Evolutionary conservation across 345 rosid species (phyloP), one percentile per base, ranked within the genome.

Genomic region (Bretschneidera sinensis): DNA sequence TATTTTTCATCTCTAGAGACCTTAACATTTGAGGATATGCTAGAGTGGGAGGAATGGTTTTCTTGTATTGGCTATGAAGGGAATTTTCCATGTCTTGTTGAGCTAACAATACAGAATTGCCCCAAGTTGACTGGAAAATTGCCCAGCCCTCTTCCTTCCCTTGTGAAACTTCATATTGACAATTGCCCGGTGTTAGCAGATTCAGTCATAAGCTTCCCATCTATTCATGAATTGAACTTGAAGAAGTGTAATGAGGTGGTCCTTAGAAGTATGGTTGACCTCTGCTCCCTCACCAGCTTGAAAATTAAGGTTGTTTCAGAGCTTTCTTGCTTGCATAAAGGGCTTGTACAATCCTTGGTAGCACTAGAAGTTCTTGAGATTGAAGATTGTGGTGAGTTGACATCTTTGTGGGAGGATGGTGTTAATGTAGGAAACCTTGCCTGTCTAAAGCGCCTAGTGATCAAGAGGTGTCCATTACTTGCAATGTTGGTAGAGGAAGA

Each of bases 21-120:
- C n/a, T n/a, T 77, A 56, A 8, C 0, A 15, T 58, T 77, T 31
- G 48, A 31, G 17, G 34, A 49, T 8, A 73, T 77, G 78, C 18
- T 6, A 2, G 33, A 57, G 16, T 77, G 72, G 81, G 14, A 25
- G 19, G 65, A 62, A 14, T 73, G 78, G 81, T 22, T n/a, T 51
- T 21, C 69, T 49, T 21, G 15, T 16, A 53, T 4, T 17, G 52
- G 7, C 2, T 48, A 0, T 17, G 48, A 23, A 22, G n/a, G n/a
- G n/a, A n/a, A n/a, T n/a, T 77, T 77, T 34, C 72, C 64, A n/a
- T 43, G n/a, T 9, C 81, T 77, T 6, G 33, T 20, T 3, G 60
- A 73, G 55, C 75, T 77, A 47, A 18, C 18, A 19, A 34, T 77
- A 10, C 43, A 5, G 20, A 10, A 34, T 15, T 73, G 78, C 33